Percentiles rank a stretch among this genome's conserved stretches.
Evolutionary conservation across 2,329 filamentous ascomycete genomes (phyloP).

Genomic region (Ophiostoma angusticollis): DNA sequence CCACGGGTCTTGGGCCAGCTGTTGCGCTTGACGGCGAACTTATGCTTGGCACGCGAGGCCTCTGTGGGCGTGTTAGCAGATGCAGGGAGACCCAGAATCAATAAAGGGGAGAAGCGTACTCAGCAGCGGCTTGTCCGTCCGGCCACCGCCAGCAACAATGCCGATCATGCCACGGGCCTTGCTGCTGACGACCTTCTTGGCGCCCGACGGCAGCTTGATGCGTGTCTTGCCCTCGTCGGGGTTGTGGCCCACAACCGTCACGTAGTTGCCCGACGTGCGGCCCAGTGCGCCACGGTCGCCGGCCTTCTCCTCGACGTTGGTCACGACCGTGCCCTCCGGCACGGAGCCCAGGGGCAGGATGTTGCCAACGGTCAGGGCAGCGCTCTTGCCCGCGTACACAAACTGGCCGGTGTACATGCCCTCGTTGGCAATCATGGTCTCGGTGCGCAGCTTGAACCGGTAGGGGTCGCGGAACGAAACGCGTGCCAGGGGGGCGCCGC

Average conservation of each 20-base stretch:
- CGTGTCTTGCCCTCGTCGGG: slow-evolving; percentile 98
- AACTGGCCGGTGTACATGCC: slow-evolving; percentile 99
- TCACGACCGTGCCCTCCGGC: slow-evolving; percentile 97
- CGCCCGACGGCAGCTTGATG: slow-evolving; percentile 96
- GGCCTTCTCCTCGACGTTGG: slow-evolving; percentile 98
- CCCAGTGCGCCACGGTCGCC: slow-evolving; percentile 94
- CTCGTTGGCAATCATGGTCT: slow-evolving; percentile 99
- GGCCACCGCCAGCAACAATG: slow-evolving; percentile 97
- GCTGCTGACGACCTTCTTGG: slow-evolving; percentile 98
- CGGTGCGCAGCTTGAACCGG: slow-evolving; percentile 91
- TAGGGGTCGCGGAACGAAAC: slow-evolving; percentile 97
- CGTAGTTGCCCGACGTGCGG: slow-evolving; percentile 98
- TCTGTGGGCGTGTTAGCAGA: slow-evolving; percentile 39
- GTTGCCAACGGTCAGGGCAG: slow-evolving; percentile 92
- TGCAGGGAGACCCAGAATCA: not conserved
- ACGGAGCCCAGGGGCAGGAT: slow-evolving; percentile 86
- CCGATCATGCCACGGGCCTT: slow-evolving; percentile 94
- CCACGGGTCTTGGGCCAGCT: slow-evolving; percentile 99
- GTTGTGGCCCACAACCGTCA: slow-evolving; percentile 96
- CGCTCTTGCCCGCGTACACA: slow-evolving; percentile 99
- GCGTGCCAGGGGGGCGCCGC: slow-evolving; percentile 94
- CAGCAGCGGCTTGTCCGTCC: slow-evolving; percentile 98
- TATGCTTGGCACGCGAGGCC: slow-evolving; percentile 99
- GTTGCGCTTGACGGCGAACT: slow-evolving; percentile 99
- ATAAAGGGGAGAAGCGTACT: slow-evolving; percentile 40